Conservation (phyloP, 1,284 basidiomycete genomes). For the Tilletia caries region DNA sequence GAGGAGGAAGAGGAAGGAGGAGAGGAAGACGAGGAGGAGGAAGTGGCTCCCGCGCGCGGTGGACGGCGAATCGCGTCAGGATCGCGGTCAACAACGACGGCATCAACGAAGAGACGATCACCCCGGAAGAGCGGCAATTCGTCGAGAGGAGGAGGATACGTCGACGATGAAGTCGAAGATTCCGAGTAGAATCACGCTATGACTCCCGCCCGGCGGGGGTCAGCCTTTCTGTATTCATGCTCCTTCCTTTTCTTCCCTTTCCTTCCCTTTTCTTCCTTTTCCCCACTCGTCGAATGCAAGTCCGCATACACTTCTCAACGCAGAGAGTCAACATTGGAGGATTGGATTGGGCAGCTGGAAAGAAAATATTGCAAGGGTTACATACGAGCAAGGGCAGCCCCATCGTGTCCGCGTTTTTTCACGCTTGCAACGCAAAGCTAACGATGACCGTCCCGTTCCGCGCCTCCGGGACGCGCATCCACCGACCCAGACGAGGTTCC, state of each 20-base stretch:
- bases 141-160: background rate
- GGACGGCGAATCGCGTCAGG: no score
- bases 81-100: no score
- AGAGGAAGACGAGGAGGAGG: background rate
- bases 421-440: background rate
- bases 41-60: background rate
- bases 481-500: conserved; percentile 83
- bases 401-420: no score
- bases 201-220: no score
- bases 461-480: conserved; percentile 72
- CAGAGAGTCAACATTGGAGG: no score
- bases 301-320: no score
- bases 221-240: background rate
- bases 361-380: no score
- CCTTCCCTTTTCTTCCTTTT: no score
- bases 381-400: no score
- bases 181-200: background rate
- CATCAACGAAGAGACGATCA: background rate
- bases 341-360: no score
- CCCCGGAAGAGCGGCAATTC: background rate
- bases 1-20: background rate
- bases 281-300: no score
- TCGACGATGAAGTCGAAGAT: background rate
- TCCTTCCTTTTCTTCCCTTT: no score
- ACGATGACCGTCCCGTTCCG: conserved; percentile 72